Conservation (phyloP, 1,139 yeast species). For the Scheffersomyces illinoinensis region DNA sequence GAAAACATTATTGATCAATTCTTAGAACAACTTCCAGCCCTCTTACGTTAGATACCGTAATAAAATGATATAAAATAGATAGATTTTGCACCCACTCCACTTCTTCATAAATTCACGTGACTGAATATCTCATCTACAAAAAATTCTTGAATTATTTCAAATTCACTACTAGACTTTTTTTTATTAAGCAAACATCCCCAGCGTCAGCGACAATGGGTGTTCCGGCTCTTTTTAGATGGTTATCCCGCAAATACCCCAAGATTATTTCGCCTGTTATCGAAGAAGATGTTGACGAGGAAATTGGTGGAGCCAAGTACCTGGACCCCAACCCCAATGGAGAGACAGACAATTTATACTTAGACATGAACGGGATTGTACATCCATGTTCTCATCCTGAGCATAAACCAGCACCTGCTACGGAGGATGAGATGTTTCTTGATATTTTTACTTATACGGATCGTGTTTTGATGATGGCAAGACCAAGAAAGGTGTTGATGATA, state of each 20-base stretch:
- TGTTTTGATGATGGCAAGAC: constrained; percentile 90
- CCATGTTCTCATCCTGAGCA: constrained; percentile 98
- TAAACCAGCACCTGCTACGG: constrained; percentile 90
- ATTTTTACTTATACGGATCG: constrained; percentile 88
- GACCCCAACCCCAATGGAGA: constrained; percentile 95
- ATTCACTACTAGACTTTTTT: not conserved
- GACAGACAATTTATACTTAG: constrained; percentile 83
- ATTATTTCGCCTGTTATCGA: constrained; percentile 89
- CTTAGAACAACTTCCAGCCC: not conserved
- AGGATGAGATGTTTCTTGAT: constrained; percentile 92
- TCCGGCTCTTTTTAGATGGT: constrained; percentile 97
- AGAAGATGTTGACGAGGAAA: constrained; percentile 60
- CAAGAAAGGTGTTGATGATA: constrained; percentile 86
- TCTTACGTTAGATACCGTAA: not conserved
- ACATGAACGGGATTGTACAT: constrained; percentile 97
- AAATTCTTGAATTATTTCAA: not conserved
- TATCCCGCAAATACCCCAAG: constrained; percentile 90
- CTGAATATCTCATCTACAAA: not conserved
- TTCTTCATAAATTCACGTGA: not conserved
- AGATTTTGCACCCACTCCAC: not conserved
- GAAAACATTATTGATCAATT: too few species aligned
- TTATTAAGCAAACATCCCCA: not conserved
- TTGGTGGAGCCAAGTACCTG: constrained; percentile 62
- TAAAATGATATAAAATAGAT: too few species aligned
- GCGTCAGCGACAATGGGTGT: constrained; percentile 56